Base-by-base conservation (phyloP, 1,139 yeast genomes). In the Geotrichum bryndzae region DNA sequence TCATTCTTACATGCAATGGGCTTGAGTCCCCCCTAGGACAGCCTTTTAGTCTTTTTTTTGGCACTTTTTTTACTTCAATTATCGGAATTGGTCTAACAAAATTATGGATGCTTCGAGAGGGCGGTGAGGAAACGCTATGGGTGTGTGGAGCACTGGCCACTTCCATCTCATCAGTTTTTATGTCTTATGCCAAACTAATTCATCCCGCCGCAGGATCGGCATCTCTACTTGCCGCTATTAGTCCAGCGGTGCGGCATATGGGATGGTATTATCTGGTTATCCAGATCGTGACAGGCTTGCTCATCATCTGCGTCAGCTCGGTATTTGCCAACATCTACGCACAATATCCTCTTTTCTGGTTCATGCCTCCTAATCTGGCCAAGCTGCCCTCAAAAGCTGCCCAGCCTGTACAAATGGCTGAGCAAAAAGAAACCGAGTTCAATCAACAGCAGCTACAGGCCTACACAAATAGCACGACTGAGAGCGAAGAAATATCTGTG, bases 141-240 rank as follows among this genome's bases (percentile, higher is more conserved):
- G 76, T 85, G 6, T 80, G 83, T 38, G 90, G 87, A 0, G 87
- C 88, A 0, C 70, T 86, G 46, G 77, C 86, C 56, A 87, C 85
- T 6, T 87, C 81, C 0, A 66, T 84, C 1, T 69, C 87, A 0
- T 82, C 87, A 10, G 84, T 82, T 10, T 71, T 76, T 11, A 85
- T 86, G 89, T 74, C 82, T n/a, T 68, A 84, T 0, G 71, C 79
- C 10, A 83, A 84, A 66, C 81, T 85, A 63, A 81, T 85, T 0
- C 91, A 86, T 72, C 91, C 91, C 0, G 91, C 91, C 0, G 87
- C 88, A 0, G 91, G 91, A 0, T 90, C 90, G 1, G 81, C 87
- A 11, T 90, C 91, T 0, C 71, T 86, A 33, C 72, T 86, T 10
- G 88, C 90, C 0, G 75, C 82, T 7, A 69, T 82, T 0, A 86